Conservation (phyloP, 305 asterid species). For the Nicotiana rustica region DNA sequence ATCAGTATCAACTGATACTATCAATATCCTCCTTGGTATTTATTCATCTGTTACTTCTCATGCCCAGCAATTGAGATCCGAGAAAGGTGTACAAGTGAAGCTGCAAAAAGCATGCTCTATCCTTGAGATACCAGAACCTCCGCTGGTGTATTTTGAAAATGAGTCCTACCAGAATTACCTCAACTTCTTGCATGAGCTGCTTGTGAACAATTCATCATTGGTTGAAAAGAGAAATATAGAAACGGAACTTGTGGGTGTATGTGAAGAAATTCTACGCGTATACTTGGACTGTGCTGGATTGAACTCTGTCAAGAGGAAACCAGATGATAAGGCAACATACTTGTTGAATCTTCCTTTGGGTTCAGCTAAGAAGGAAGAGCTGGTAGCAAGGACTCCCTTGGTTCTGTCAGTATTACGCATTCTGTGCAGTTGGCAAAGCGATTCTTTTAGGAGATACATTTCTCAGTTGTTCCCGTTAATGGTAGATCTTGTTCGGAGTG, state of each 20-base stretch:
- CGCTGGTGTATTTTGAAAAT: conserved; percentile 87
- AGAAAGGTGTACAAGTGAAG: conserved; percentile 57
- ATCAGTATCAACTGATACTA: conserved; percentile 55
- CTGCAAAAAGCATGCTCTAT: conserved; percentile 75
- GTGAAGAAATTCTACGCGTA: conserved; percentile 65
- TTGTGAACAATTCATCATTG: conserved; percentile 53
- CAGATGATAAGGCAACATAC: conserved; percentile 38
- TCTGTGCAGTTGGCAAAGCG: conserved; percentile 63
- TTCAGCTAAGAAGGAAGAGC: conserved; percentile 91
- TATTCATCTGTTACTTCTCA: conserved; percentile 71
- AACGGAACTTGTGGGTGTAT: conserved; percentile 68
- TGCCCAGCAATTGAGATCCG: conserved; percentile 76
- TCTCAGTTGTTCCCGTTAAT: conserved; percentile 75
- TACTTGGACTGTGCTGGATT: conserved; percentile 81
- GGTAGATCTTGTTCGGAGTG: conserved; percentile 90
- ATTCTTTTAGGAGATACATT: conserved; percentile 61
- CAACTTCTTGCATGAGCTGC: conserved; percentile 70
- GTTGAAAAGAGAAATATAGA: conserved; percentile 67
- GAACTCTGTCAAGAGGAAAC: conserved; percentile 44
- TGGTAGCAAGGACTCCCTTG: conserved; percentile 86
- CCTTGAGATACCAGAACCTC: conserved; percentile 86
- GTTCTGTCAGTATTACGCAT: conserved; percentile 68
- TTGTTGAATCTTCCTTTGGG: conserved; percentile 84
- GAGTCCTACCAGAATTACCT: conserved; percentile 78
- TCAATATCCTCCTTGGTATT: conserved; percentile 53